phyloP scores from a whole-genome alignment of 192 early-diverging fungal genomes.

The Piromyces finnis region DNA sequence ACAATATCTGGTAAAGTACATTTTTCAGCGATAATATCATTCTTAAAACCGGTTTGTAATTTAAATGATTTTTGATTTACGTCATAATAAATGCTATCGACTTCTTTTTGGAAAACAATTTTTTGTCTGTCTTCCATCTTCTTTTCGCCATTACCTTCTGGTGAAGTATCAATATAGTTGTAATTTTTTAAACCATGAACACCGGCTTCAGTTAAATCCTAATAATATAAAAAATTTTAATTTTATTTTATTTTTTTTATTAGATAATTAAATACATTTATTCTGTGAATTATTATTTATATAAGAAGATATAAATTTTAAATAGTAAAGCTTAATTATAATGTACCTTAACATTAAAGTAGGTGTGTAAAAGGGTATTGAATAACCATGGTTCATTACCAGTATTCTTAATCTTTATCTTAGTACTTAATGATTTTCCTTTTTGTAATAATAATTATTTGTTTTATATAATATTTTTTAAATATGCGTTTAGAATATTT shows the following conservation, averaged over 20 bases:
- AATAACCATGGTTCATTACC: slow-evolving; percentile 55
- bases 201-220: neutral
- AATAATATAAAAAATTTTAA: too few relatives aligned
- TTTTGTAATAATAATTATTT: neutral
- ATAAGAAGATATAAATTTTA: too few relatives aligned
- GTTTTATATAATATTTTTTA: too few relatives aligned
- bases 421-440: slow-evolving; percentile 40
- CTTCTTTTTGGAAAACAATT: neutral
- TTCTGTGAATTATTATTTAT: too few relatives aligned
- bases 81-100: neutral
- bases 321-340: too few relatives aligned
- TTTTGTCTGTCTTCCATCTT: neutral
- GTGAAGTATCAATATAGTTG: neutral
- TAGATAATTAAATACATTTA: too few relatives aligned
- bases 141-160: neutral
- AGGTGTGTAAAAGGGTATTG: slow-evolving; percentile 84
- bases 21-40: neutral
- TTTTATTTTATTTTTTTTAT: too few relatives aligned
- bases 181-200: neutral
- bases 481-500: too few relatives aligned
- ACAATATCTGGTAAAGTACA: slow-evolving; percentile 32
- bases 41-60: neutral
- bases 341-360: slow-evolving; percentile 36
- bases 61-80: neutral
- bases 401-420: slow-evolving; percentile 55